Base-by-base conservation (phyloP, 306 rosid species). In the Quillaja saponaria region DNA sequence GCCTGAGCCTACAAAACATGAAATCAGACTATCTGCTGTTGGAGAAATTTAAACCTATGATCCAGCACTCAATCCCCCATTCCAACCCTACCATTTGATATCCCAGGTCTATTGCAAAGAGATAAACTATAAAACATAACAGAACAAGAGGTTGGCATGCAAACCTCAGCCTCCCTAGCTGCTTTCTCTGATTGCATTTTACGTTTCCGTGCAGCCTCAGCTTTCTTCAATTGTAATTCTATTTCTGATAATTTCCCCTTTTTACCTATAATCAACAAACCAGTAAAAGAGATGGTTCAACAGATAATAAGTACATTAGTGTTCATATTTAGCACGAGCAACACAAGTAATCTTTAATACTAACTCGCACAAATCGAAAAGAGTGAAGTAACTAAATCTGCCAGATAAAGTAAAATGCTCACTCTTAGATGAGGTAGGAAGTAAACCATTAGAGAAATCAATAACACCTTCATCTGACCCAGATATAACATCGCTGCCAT, bases 141-240 rank as follows among this genome's bases (percentile, higher is more conserved):
- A 44, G 44, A 7, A n/a, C 19, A 65, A 34, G 15, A 16, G 41
- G 19, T 61, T 40, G 58, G 41, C 41, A 16, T 33, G 19, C 81
- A 80, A 68, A 84, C 84, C 90, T 84, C 90, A 15, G 84, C 77
- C 58, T 84, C 84, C 71, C 64, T 74, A 53, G 90, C 82, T 4
- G 80, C 80, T 74, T 61, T 85, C 42, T 79, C 87, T 19, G 69
- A 49, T 68, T 79, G 87, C 64, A 76, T 70, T 68, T 75, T 78
- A 7, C 87, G 87, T 71, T 70, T 76, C 80, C 71, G 76, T 66
- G 84, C 78, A 42, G 87, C 80, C 78, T 81, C 87, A 3, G 85
- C 73, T 66, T 77, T 85, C 76, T 85, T 81, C 57, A 75, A 63
- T 66, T 79, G 87, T 63, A 42, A 80, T 41, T 79, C 87, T 81